phyloP scores from a whole-genome alignment of 2,329 filamentous ascomycete genomes.

The Fusarium subtropicale region DNA sequence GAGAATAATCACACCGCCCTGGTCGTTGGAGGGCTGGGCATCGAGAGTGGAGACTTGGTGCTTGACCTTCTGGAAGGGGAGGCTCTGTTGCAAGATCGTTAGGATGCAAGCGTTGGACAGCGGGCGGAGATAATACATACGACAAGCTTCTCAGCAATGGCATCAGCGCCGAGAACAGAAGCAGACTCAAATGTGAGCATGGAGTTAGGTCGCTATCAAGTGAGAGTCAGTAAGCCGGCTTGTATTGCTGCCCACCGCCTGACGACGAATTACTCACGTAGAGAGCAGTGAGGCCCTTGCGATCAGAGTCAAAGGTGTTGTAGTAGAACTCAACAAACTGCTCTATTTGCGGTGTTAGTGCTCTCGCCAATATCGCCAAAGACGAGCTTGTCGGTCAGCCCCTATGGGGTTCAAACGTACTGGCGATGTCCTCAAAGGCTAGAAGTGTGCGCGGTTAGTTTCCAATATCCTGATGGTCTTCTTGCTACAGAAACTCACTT shows the following conservation, averaged over 20 bases:
- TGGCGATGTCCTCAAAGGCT: slow-evolving; percentile 61
- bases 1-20: slow-evolving; percentile 82
- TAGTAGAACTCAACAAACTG: slow-evolving; percentile 95
- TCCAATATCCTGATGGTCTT: slow-evolving; percentile 3
- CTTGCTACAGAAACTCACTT: slow-evolving; percentile 34
- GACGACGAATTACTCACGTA: slow-evolving; percentile 74
- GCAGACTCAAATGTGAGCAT: slow-evolving; percentile 93
- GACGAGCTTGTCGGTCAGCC: slow-evolving; percentile 3
- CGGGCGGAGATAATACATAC: slow-evolving; percentile 64
- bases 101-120: not conserved
- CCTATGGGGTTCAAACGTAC: slow-evolving; percentile 52
- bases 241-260: slow-evolving; percentile 64
- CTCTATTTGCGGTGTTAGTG: slow-evolving; percentile 62
- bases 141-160: slow-evolving; percentile 83
- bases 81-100: slow-evolving; percentile 61
- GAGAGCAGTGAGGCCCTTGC: slow-evolving; percentile 72
- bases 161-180: slow-evolving; percentile 70
- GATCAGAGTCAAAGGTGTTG: slow-evolving; percentile 82
- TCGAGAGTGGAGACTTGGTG: slow-evolving; percentile 84
- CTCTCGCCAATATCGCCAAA: not conserved
- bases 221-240: slow-evolving; percentile 12
- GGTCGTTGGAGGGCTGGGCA: slow-evolving; percentile 77
- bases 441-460: slow-evolving; percentile 47
- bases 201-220: slow-evolving; percentile 59
- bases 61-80: slow-evolving; percentile 84